Percentiles rank a stretch among this genome's conserved stretches.
phyloP scores from a whole-genome alignment of 441 rosid genomes.

The Melastoma candidum region DNA sequence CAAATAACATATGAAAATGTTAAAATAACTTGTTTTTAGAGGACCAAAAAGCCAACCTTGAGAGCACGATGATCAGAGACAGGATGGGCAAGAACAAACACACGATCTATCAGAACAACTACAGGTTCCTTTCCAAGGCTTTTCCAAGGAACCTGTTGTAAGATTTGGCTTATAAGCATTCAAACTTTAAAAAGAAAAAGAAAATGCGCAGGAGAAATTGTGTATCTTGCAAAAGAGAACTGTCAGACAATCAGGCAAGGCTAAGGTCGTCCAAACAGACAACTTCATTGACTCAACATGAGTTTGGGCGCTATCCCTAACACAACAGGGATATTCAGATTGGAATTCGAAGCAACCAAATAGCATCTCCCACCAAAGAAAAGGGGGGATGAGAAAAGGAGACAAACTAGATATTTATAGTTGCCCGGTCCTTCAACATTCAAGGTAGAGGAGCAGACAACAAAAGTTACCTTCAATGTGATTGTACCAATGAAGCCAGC shows the following conservation, averaged over 20 bases:
- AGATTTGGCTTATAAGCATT: background rate
- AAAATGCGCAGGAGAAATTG: background rate
- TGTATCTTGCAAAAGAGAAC: too few relatives aligned
- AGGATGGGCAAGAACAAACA: constrained; percentile 85
- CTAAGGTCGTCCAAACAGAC: background rate
- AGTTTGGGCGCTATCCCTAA: background rate
- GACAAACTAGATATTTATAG: too few relatives aligned
- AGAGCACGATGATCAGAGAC: constrained; percentile 52
- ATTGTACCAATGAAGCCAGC: constrained; percentile 96
- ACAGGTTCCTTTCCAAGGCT: constrained; percentile 97
- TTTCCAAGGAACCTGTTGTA: constrained; percentile 93
- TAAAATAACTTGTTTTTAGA: too few relatives aligned
- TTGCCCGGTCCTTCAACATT: background rate
- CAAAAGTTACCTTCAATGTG: constrained; percentile 63
- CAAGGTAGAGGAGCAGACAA: constrained; percentile 1
- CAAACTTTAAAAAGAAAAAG: constrained; percentile 1
- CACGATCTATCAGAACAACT: constrained; percentile 85
- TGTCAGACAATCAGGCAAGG: too few relatives aligned
- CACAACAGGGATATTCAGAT: too few relatives aligned
- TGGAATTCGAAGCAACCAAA: too few relatives aligned
- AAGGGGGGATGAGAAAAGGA: too few relatives aligned
- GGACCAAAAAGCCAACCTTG: constrained; percentile 32
- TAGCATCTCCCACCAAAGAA: too few relatives aligned
- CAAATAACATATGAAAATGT: too few relatives aligned
- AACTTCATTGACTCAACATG: background rate